Evolutionary conservation across 176 grass and related monocot genomes (phyloP), one percentile per base, ranked within the genome.

Genomic region (Aegilops bicornis): DNA sequence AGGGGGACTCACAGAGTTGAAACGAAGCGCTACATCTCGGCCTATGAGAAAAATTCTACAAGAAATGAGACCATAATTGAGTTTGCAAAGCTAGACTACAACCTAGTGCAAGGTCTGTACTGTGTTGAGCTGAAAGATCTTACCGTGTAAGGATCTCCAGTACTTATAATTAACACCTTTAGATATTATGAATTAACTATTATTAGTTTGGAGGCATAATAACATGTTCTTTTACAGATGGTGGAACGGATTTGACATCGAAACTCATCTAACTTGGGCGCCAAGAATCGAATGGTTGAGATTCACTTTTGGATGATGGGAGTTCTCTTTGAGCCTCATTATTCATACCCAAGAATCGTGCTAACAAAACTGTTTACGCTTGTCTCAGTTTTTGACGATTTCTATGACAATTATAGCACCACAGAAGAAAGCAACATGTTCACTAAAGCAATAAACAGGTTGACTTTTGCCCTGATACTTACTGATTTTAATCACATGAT

Each of bases 401-500:
- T 81, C 8, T 92, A 71, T 17, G 91, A 92, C 43, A 70, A 69
- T 45, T 85, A 92, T 8, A 78, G 32, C 10, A 89, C 69, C 32
- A 64, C 50, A 11, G 80, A 92, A 60, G 91, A 92, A 47, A 69
- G 87, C 40, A n/a, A 37, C 13, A 3, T 76, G 42, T 20, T 92
- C 6, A 77, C 75, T 9, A 17, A 31, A 23, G 91, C 87, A 48
- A 81, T 92, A 15, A 60, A 92, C 59, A 92, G 87, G 87, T 92
- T 31, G 4, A 35, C 6, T 58, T 58, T 58, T 15, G 1, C 52
- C 15, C 2, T 0, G 20, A 40, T 40, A 40, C 39, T 40, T 40
- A 23, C 19, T 42, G 14, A 17, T 17, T 72, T 4, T 23, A 10
- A 42, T 71, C 13, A 23, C 4, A 13, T 0, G 20, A 11, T 72